A percentile compares a stretch with the other conserved stretches of the same genome.
Conservation (phyloP, 2,329 filamentous ascomycete species). For the Zelopaecilomyces penicillatus region DNA sequence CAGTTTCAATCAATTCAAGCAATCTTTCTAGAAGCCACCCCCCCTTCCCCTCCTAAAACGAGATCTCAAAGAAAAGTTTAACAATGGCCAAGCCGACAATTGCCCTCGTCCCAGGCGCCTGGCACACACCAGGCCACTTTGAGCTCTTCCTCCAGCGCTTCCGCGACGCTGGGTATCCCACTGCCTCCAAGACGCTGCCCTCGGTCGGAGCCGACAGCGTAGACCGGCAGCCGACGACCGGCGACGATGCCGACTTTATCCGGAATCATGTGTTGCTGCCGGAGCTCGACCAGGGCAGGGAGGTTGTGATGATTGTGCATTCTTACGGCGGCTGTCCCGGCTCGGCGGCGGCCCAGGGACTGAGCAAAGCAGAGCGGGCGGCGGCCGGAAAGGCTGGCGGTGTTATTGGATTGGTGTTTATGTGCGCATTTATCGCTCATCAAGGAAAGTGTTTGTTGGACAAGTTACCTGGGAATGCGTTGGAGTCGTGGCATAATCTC, state of each 20-base stretch:
- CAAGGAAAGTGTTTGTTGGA: background rate
- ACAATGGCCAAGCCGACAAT: conserved; percentile 11
- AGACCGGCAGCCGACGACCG: background rate
- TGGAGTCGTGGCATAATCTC: too few relatives aligned
- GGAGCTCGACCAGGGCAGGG: conserved; percentile 12
- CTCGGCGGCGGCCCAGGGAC: conserved; percentile 8
- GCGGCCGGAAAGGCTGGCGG: conserved; percentile 6
- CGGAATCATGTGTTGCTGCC: conserved; percentile 4
- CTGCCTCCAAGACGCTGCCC: conserved; percentile 5
- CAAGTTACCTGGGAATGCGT: too few relatives aligned
- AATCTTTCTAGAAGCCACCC: too few relatives aligned
- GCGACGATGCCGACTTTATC: conserved; percentile 2
- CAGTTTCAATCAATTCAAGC: too few relatives aligned
- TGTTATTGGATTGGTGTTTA: conserved; percentile 8
- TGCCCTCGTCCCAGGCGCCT: conserved; percentile 13
- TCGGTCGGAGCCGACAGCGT: conserved; percentile 4
- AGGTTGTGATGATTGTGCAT: conserved; percentile 15
- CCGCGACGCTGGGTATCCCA: conserved; percentile 7
- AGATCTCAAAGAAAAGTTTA: too few relatives aligned
- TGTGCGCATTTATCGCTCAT: conserved; percentile 4
- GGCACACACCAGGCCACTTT: conserved; percentile 10
- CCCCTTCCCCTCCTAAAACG: too few relatives aligned
- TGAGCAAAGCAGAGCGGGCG: conserved; percentile 11
- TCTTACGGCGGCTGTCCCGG: conserved; percentile 15
- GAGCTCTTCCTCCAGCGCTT: conserved; percentile 3